These are phyloP conservation scores for Albifimbria verrucaria DNA, from an alignment of 2,329 filamentous ascomycete genomes.

Conservation along the genomic window DNA sequence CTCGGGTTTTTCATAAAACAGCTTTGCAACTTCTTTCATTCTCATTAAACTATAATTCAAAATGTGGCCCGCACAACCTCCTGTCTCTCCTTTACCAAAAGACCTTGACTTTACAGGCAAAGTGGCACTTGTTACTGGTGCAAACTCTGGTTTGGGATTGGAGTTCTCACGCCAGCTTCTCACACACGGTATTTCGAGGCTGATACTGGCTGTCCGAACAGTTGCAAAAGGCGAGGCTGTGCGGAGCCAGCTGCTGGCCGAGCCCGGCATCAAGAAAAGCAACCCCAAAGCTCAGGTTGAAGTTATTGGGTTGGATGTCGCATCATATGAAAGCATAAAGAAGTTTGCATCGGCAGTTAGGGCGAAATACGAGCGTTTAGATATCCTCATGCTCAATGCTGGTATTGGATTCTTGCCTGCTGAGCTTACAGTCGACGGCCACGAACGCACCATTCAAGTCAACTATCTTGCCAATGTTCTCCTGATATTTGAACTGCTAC, in stretches of 20 bases:
- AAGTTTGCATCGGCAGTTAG: background rate
- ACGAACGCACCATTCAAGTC: background rate
- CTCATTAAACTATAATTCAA: no score
- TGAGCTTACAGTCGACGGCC: background rate
- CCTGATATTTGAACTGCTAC: background rate
- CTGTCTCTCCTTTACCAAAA: background rate
- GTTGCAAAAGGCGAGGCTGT: background rate
- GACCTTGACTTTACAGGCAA: background rate
- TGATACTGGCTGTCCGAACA: background rate
- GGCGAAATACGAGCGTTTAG: background rate
- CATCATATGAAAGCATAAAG: background rate
- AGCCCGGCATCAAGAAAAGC: background rate
- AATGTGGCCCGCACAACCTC: no score
- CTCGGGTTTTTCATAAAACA: no score
- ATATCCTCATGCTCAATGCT: background rate
- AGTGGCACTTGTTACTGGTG: constrained; percentile 1
- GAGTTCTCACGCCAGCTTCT: background rate
- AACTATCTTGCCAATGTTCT: background rate
- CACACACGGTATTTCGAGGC: background rate
- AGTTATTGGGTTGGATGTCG: background rate
- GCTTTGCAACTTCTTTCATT: no score
- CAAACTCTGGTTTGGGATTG: background rate
- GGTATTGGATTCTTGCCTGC: background rate
- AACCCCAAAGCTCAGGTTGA: background rate
- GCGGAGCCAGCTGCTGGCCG: background rate